A percentile compares a stretch with the other conserved stretches of the same genome.
Evolutionary conservation across 2,329 filamentous ascomycete genomes (phyloP).

Genomic region (Penicillium sumatraense): DNA sequence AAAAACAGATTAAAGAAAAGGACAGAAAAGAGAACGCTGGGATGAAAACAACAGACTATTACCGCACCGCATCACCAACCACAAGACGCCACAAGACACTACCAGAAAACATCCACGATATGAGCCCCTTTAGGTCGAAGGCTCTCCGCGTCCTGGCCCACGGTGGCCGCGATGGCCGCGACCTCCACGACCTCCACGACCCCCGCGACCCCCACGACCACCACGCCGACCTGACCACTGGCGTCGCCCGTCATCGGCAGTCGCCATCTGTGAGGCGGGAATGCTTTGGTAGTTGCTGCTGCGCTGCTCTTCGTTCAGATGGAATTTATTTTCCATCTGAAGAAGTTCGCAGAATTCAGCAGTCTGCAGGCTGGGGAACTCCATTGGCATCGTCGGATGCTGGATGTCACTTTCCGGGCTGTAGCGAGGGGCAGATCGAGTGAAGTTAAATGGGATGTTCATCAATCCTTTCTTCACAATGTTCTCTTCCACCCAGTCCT

Average conservation of each 20-base stretch:
- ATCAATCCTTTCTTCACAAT: slow-evolving; percentile 67
- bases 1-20: no score
- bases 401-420: slow-evolving; percentile 61
- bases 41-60: no score
- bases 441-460: slow-evolving; percentile 77
- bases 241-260: background rate
- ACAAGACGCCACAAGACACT: no score
- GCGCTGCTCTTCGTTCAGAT: slow-evolving; percentile 73
- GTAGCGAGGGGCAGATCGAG: slow-evolving; percentile 73
- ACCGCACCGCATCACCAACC: no score
- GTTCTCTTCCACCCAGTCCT: slow-evolving; percentile 80
- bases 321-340: slow-evolving; percentile 75
- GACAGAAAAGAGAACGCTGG: no score
- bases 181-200: slow-evolving; percentile 27
- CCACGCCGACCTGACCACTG: background rate
- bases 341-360: slow-evolving; percentile 78
- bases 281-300: background rate
- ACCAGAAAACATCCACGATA: no score
- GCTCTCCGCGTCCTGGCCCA: slow-evolving; percentile 22
- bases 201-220: slow-evolving; percentile 14
- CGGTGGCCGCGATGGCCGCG: slow-evolving; percentile 24
- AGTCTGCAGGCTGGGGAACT: slow-evolving; percentile 89
- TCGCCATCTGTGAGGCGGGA: background rate
- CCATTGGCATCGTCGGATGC: slow-evolving; percentile 65
- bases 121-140: no score